Base-by-base conservation (phyloP, 805 yeast genomes). In the Saccharomyces eubayanus region DNA sequence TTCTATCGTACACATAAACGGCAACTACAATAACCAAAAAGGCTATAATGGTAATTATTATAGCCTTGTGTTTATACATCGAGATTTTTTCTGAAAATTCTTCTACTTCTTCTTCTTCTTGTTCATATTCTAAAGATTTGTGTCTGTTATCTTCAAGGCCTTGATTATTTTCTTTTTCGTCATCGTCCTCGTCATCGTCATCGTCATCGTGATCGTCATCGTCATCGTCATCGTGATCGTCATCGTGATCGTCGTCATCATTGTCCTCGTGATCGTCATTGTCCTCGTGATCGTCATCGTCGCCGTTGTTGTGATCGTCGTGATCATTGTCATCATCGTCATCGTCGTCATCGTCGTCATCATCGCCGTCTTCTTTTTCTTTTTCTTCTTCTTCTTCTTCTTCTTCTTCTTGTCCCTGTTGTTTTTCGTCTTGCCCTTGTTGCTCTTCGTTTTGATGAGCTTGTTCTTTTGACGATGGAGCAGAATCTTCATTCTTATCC, bases 381-480 rank as follows among this genome's bases (percentile, higher is more conserved):
- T 85, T 82, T 47, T 79, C 73, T 67, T 84, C 87, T 69, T 88
- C 95, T 59, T 89, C 83, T 24, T 82, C 85, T 63, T 82, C 83
- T 10, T 95, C 91, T 59, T 95, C 78, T 6, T 95, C 87, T 74
- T 95, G 83, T 71, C 91, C 76, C n/a, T n/a, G n/a, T n/a, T n/a
- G n/a, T n/a, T n/a, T n/a, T n/a, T n/a, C n/a, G n/a, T 20, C 89
- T 89, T 20, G 80, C 72, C 16, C 83, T 36, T 76, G 62, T 86
- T 87, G 66, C 87, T 87, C 70, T 87, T 88, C 50, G 86, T 73
- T 47, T 82, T 75, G 63, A 84, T 90, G 59, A 87, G 85, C n/a
- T n/a, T n/a, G n/a, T n/a, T n/a, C n/a, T n/a, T n/a, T n/a, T n/a
- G n/a, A n/a, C n/a, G n/a, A n/a, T n/a, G n/a, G n/a, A n/a, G n/a